These are phyloP conservation scores for Boletus huronensis DNA, from an alignment of 768 basidiomycete species.

Conservation along the genomic window DNA sequence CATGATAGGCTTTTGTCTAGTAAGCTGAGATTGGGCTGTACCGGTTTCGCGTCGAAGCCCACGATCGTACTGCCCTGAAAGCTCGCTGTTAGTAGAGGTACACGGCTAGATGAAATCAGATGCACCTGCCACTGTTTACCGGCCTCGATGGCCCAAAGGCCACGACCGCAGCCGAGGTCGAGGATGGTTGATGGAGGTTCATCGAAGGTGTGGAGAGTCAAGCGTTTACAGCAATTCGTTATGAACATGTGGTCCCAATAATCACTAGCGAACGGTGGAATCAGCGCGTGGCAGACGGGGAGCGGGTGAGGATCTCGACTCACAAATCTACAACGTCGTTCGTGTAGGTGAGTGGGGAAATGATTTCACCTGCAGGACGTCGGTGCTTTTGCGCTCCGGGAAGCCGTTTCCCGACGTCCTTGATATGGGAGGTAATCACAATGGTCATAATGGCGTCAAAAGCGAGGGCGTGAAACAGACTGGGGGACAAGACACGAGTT, in stretches of 20 bases:
- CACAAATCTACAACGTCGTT: conserved; percentile 54
- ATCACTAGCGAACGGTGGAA: conserved; percentile 41
- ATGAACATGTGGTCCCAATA: conserved; percentile 72
- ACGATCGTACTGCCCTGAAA: conserved; percentile 51
- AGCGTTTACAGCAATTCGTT: conserved; percentile 41
- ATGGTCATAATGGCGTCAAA: conserved; percentile 22
- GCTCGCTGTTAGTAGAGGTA: neutral
- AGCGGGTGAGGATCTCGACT: conserved; percentile 20
- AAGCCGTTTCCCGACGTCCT: conserved; percentile 46
- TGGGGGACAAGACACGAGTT: conserved; percentile 14
- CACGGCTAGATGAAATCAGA: neutral
- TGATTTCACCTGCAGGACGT: conserved; percentile 47
- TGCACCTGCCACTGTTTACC: conserved; percentile 63
- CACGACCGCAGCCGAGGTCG: conserved; percentile 70
- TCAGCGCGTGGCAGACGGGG: neutral
- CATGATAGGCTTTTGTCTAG: conserved; percentile 40
- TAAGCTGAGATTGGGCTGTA: conserved; percentile 48
- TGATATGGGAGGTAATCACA: conserved; percentile 22
- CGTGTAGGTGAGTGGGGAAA: conserved; percentile 53
- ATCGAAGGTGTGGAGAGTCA: conserved; percentile 55
- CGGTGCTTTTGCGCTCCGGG: conserved; percentile 38
- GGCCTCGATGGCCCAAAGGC: conserved; percentile 69
- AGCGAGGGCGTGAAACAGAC: conserved; percentile 25
- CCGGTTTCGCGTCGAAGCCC: conserved; percentile 54
- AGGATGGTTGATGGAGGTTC: conserved; percentile 51